Evolutionary conservation across 257 asterid species (phyloP).

Genomic region (Penstemon davidsonii): DNA sequence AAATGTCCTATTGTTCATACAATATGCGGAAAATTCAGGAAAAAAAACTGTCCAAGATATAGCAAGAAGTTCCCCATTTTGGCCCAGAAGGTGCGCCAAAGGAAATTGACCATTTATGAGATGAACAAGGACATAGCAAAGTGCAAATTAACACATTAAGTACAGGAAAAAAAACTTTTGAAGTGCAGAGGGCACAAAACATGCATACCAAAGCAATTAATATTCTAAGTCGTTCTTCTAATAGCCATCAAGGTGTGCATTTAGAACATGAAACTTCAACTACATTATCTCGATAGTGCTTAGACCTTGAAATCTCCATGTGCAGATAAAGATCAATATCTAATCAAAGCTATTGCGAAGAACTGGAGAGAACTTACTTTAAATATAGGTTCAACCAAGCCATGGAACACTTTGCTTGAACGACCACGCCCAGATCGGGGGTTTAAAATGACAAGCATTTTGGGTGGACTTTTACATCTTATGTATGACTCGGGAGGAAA

Average conservation of each 20-base stretch:
- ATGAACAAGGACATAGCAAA: background rate
- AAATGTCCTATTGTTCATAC: background rate
- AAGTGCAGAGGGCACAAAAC: background rate
- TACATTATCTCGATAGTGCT: background rate
- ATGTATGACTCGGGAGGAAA: constrained; percentile 80
- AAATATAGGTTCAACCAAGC: constrained; percentile 84
- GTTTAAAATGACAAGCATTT: constrained; percentile 90
- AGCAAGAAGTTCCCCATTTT: background rate
- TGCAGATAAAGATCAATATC: background rate
- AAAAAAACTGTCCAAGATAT: background rate
- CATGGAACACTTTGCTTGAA: constrained; percentile 87
- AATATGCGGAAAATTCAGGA: no score
- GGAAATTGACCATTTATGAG: background rate
- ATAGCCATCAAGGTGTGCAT: no score
- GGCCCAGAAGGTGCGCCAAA: background rate
- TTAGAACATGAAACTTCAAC: background rate
- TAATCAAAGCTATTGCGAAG: background rate
- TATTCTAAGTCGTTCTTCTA: background rate
- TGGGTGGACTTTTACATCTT: constrained; percentile 87
- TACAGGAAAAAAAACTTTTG: background rate
- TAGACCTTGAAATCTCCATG: background rate
- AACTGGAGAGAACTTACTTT: constrained; percentile 53
- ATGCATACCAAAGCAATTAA: background rate
- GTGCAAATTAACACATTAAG: background rate
- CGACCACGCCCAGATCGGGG: constrained; percentile 98